A percentile compares a stretch with the other conserved stretches of the same genome.
Conservation (phyloP, 192 early-diverging fungal genomes). For the Glomus cerebriforme region DNA sequence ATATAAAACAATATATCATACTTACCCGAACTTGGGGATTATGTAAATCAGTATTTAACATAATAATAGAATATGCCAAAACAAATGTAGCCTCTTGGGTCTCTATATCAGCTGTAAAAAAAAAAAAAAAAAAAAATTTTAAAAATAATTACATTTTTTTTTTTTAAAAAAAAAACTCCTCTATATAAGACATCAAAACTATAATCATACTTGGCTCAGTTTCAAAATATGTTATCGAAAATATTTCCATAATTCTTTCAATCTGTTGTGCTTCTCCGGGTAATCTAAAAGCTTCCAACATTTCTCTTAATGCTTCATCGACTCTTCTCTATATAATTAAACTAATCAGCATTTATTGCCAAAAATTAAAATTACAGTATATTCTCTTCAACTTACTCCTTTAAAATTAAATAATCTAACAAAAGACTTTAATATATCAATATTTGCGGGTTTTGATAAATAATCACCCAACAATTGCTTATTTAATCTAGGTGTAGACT, state of each 20-base stretch:
- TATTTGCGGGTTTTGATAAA: slow-evolving; percentile 81
- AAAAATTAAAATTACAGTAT: neutral
- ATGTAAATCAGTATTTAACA: slow-evolving; percentile 99
- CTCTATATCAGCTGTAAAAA: slow-evolving; percentile 67
- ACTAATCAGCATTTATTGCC: neutral
- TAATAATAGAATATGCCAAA: slow-evolving; percentile 90
- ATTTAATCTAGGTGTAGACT: slow-evolving; percentile 80
- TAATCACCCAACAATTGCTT: slow-evolving; percentile 89
- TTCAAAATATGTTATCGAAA: slow-evolving; percentile 82
- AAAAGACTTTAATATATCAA: slow-evolving; percentile 83
- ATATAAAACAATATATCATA: neutral
- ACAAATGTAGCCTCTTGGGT: slow-evolving; percentile 83
- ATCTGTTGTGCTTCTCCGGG: slow-evolving; percentile 99
- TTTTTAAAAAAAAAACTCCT: neutral
- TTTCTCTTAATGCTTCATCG: slow-evolving; percentile 89
- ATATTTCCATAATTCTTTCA: slow-evolving; percentile 90
- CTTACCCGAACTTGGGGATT: slow-evolving; percentile 87
- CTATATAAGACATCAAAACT: neutral
- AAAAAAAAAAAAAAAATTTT: too few relatives aligned
- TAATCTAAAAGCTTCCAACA: slow-evolving; percentile 93
- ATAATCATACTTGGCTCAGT: slow-evolving; percentile 35
- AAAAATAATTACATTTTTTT: too few relatives aligned
- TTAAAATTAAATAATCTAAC: slow-evolving; percentile 86
- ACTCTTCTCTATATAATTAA: slow-evolving; percentile 72
- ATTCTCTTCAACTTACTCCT: slow-evolving; percentile 61